phyloP scores from a whole-genome alignment of 768 basidiomycete species.

The Boletus bicolor region DNA sequence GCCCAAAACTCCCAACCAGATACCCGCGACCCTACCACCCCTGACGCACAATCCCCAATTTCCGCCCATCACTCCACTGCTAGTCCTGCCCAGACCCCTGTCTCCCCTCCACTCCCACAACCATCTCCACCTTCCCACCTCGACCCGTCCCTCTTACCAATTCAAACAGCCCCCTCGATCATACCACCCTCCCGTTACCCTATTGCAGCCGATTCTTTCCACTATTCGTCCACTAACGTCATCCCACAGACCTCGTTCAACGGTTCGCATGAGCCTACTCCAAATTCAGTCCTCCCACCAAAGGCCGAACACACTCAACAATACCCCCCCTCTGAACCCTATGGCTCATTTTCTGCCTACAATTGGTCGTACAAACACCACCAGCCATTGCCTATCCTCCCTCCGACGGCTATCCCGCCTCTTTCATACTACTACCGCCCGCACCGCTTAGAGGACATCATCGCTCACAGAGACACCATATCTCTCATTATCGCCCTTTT shows the following conservation, averaged over 20 bases:
- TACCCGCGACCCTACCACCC: constrained; percentile 33
- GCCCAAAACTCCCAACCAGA: constrained; percentile 34
- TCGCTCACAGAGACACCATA: constrained; percentile 79
- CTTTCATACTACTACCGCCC: constrained; percentile 72
- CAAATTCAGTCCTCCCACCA: constrained; percentile 33
- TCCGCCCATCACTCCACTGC: constrained; percentile 36
- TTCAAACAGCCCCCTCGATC: constrained; percentile 36
- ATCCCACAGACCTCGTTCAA: constrained; percentile 37
- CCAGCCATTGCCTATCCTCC: constrained; percentile 42
- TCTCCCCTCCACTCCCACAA: constrained; percentile 42
- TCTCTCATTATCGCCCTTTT: constrained; percentile 82
- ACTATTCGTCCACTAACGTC: constrained; percentile 42
- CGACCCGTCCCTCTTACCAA: constrained; percentile 46
- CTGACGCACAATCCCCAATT: constrained; percentile 45
- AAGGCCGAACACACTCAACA: constrained; percentile 44
- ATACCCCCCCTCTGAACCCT: constrained; percentile 47
- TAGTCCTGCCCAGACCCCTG: constrained; percentile 46
- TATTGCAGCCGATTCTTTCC: constrained; percentile 67
- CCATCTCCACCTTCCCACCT: constrained; percentile 39
- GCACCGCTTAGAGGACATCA: constrained; percentile 75
- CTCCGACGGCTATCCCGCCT: constrained; percentile 48
- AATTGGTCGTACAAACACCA: constrained; percentile 73
- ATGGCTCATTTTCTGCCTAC: constrained; percentile 62
- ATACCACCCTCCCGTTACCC: constrained; percentile 69
- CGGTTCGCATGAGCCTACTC: constrained; percentile 36